These are phyloP conservation scores for Cenchrus purpureus DNA, from an alignment of 176 grass and related monocot genomes.

Conservation along the genomic window DNA sequence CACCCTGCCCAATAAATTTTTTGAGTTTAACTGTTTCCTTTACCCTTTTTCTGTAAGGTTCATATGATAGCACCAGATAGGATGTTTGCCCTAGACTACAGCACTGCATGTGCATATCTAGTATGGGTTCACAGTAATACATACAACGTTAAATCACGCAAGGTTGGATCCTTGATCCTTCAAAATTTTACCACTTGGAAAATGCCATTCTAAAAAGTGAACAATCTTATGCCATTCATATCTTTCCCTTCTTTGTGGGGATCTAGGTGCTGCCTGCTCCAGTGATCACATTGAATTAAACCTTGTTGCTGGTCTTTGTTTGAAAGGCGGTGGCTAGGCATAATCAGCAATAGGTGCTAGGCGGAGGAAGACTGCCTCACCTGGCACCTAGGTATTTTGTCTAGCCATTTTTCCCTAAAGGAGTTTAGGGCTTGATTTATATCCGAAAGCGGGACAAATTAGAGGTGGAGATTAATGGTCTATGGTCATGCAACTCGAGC, in stretches of 20 bases:
- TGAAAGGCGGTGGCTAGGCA: background rate
- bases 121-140: background rate
- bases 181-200: background rate
- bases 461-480: background rate
- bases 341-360: no score
- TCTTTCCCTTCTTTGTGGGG: background rate
- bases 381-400: no score
- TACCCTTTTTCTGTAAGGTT: background rate
- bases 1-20: background rate
- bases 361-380: no score
- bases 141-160: background rate
- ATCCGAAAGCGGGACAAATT: background rate
- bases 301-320: background rate
- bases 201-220: background rate
- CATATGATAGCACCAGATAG: constrained; percentile 22
- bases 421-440: background rate
- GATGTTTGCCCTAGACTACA: background rate
- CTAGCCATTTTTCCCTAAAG: no score
- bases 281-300: background rate
- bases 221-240: background rate
- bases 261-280: background rate
- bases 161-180: background rate
- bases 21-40: background rate
- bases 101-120: background rate
- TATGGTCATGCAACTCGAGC: background rate